Evolutionary conservation across 2,329 filamentous ascomycete genomes (phyloP), one percentile per base, ranked within the genome.

Genomic region (Chaetomiaceae sp.): DNA sequence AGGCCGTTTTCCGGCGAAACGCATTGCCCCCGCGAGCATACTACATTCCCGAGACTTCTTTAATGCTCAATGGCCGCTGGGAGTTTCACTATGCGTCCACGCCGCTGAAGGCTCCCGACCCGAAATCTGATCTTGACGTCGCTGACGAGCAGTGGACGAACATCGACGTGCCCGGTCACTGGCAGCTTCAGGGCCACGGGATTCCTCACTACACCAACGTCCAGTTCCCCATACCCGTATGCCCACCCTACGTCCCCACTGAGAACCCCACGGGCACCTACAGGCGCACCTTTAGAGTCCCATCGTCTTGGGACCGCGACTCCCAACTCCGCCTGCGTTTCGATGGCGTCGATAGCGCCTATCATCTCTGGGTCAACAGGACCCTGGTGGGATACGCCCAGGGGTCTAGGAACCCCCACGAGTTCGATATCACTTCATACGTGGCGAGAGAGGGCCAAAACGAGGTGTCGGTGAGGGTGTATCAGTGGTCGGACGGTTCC

Each of bases 281-380:
- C 60, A 68, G 76, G 13, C 75, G 75, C 9, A 68, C 64, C 3
- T 85, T 86, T 58, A 59, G 67, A 2, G 69, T 85, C 3, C 81
- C 81, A 0, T 49, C 65, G 2, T 63, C 68, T 7, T 79, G 75
- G 70, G 67, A 69, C 21, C 60, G 61, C 9, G 62, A 67, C 49
- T 62, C 57, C 5, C 79, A 84, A 55, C 66, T 87, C 16, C 73
- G 83, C 14, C 67, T 88, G 19, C 72, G 85, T 10, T 88, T 87
- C 54, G 85, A 88, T 48, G 85, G 85, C 1, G 84, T 88, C 0
- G 85, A 88, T 59, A 83, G 81, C 59, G 81, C 84, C 0, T 88
- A 84, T 59, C 83, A 87, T 63, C 67, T 87, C 10, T 87, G 78
- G 75, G 68, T 88, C 6, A 88, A 88, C 56, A 81, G 82, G 0